Percentiles rank a stretch among this genome's conserved stretches.
Evolutionary conservation across 2,329 filamentous ascomycete genomes (phyloP).

Genomic region (Macroventuria anomochaeta): DNA sequence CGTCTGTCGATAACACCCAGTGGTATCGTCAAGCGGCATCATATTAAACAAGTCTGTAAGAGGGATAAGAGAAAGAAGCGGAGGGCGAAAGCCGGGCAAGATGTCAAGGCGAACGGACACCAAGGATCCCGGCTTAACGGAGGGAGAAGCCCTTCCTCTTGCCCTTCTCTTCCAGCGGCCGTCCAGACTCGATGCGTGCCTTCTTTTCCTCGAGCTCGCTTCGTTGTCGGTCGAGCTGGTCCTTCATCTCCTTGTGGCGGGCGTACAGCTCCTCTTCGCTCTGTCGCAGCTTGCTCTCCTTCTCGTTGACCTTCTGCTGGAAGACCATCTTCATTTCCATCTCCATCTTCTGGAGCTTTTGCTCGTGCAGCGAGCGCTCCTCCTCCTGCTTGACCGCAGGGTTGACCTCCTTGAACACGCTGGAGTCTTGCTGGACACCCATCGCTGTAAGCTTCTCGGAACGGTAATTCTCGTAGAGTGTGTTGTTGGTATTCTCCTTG

Average conservation of each 20-base stretch:
- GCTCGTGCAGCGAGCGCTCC: conserved; percentile 95
- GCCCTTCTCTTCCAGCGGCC: conserved; percentile 95
- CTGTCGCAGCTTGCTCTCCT: conserved; percentile 99
- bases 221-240: conserved; percentile 95
- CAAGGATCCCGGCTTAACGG: conserved; percentile 64
- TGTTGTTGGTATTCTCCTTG: conserved; percentile 99
- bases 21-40: conserved; percentile 48
- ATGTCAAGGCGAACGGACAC: conserved; percentile 29
- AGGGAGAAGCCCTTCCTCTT: conserved; percentile 99
- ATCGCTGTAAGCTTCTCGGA: conserved; percentile 98
- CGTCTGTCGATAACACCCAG: conserved; percentile 49
- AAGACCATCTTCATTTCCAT: conserved; percentile 99
- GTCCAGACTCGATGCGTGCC: conserved; percentile 88
- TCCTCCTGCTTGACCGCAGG: conserved; percentile 99
- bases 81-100: conserved; percentile 37
- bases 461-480: conserved; percentile 98
- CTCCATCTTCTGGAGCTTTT: conserved; percentile 99
- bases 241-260: conserved; percentile 99
- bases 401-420: conserved; percentile 99
- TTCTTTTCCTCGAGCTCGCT: conserved; percentile 99
- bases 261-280: conserved; percentile 99
- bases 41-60: conserved; percentile 52
- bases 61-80: conserved; percentile 46
- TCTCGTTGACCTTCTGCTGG: conserved; percentile 99
- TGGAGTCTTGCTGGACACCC: conserved; percentile 98